These are phyloP conservation scores for Xylaria telfairii DNA, from an alignment of 495 filamentous ascomycete genomes.

Conservation along the genomic window DNA sequence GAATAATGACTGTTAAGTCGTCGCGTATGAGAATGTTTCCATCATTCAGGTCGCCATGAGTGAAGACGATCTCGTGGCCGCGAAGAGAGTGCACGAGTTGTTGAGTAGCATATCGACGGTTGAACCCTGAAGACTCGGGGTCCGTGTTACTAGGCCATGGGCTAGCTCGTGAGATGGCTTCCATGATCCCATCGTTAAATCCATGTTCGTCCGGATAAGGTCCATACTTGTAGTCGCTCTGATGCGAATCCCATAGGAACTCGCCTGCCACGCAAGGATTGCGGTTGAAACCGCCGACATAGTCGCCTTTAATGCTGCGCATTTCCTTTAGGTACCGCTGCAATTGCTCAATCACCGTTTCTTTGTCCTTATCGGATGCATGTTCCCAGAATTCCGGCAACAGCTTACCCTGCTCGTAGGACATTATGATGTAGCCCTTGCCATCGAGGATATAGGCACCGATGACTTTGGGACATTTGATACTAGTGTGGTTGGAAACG, in stretches of 20 bases:
- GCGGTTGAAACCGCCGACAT: too few species aligned
- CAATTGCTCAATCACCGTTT: not conserved
- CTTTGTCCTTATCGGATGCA: not conserved
- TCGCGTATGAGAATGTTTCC: not conserved
- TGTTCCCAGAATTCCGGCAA: not conserved
- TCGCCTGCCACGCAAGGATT: too few species aligned
- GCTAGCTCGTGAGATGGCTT: too few species aligned
- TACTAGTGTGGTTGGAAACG: not conserved
- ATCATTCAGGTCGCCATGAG: not conserved
- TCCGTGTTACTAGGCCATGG: not conserved
- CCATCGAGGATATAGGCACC: not conserved
- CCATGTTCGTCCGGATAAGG: not conserved
- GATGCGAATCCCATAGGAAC: too few species aligned
- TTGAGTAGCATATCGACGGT: not conserved
- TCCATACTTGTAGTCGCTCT: not conserved
- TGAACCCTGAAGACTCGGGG: not conserved
- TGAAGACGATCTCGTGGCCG: not conserved
- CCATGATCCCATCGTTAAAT: not conserved
- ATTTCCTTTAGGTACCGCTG: not conserved
- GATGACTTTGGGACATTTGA: conserved; percentile 20
- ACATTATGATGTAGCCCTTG: conserved; percentile 4
- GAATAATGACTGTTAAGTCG: not conserved
- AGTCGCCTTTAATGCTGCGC: not conserved
- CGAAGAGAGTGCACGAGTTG: not conserved
- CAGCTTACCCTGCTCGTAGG: not conserved